Evolutionary conservation across 768 basidiomycete genomes (phyloP).

Genomic region (Leccinum ochraceum): DNA sequence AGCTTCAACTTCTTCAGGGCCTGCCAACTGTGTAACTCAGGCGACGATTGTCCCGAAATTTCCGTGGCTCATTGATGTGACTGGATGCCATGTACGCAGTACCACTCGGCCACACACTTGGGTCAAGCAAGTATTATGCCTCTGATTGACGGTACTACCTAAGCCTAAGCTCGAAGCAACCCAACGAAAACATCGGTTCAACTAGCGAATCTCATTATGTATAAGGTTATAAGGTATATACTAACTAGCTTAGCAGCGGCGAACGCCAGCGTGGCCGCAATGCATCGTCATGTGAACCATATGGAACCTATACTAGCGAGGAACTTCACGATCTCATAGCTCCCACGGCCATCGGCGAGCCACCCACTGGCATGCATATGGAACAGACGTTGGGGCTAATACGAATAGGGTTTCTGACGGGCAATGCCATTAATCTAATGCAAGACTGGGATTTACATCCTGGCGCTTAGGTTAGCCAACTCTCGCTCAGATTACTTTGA

Average conservation of each 20-base stretch:
- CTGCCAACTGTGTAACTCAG: neutral
- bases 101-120: neutral
- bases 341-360: conserved; percentile 12
- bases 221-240: conserved; percentile 25
- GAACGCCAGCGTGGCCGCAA: conserved; percentile 27
- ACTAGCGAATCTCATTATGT: conserved; percentile 20
- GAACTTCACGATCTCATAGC: conserved; percentile 21
- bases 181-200: neutral
- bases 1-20: neutral
- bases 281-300: conserved; percentile 8
- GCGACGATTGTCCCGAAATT: neutral
- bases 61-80: neutral
- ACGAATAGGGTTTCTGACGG: conserved; percentile 70
- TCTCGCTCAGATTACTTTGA: neutral
- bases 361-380: conserved; percentile 30
- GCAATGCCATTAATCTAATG: conserved; percentile 64
- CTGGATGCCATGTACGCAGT: neutral
- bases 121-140: neutral
- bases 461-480: conserved; percentile 27
- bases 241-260: conserved; percentile 12
- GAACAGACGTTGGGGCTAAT: conserved; percentile 54
- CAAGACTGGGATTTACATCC: conserved; percentile 60
- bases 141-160: neutral
- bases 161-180: neutral
- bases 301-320: neutral